These are phyloP conservation scores for Thermomucor indicae-seudaticae DNA, from an alignment of 371 early-diverging fungal species.

Conservation along the genomic window DNA sequence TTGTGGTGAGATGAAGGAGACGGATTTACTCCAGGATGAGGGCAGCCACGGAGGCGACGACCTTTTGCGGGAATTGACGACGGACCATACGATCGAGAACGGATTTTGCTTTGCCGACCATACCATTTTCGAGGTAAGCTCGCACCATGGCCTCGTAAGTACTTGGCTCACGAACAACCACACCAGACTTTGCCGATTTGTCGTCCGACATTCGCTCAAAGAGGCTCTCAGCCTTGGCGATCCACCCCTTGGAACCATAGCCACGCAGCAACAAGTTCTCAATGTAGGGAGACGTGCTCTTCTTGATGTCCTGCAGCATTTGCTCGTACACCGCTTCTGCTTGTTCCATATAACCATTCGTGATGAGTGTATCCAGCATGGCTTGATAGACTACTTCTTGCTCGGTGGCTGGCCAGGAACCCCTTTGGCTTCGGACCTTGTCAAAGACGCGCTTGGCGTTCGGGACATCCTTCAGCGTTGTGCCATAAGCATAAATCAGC, in stretches of 20 bases:
- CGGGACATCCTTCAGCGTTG: conserved; percentile 45
- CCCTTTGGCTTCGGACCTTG: conserved; percentile 24
- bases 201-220: conserved; percentile 59
- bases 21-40: conserved; percentile 8
- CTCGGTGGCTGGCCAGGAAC: conserved; percentile 28
- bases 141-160: conserved; percentile 63
- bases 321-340: conserved; percentile 43
- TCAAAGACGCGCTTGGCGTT: conserved; percentile 48
- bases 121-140: conserved; percentile 46
- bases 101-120: conserved; percentile 37
- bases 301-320: conserved; percentile 20
- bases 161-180: conserved; percentile 51
- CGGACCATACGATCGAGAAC: conserved; percentile 35
- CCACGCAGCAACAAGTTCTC: conserved; percentile 63
- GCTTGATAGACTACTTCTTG: conserved; percentile 54
- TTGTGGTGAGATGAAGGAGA: not conserved
- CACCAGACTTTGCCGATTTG: conserved; percentile 4
- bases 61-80: conserved; percentile 47
- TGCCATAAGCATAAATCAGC: conserved; percentile 57
- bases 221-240: conserved; percentile 42
- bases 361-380: conserved; percentile 53
- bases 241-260: conserved; percentile 41
- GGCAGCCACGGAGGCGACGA: conserved; percentile 34
- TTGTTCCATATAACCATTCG: conserved; percentile 29
- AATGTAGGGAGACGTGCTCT: conserved; percentile 55